Percentiles rank a stretch among this genome's conserved stretches.
phyloP scores from a whole-genome alignment of 2,329 filamentous ascomycete species.

The Tolypocladium amazonense region DNA sequence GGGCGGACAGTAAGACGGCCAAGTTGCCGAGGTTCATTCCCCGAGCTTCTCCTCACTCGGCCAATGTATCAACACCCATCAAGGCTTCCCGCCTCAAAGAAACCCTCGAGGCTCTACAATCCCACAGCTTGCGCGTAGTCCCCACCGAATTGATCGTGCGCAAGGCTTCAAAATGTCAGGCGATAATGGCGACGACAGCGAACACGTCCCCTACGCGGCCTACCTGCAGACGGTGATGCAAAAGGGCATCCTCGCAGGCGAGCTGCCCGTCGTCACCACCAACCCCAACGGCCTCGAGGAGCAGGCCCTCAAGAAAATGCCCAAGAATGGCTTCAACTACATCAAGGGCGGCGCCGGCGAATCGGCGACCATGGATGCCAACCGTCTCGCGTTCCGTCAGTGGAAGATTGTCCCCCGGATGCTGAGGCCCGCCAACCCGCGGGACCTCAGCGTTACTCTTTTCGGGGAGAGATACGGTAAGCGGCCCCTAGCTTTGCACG shows the following conservation, averaged over 20 bases:
- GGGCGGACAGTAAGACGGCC: not conserved
- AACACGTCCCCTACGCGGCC: constrained; percentile 23
- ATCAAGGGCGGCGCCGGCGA: constrained; percentile 53
- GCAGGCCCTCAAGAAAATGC: constrained; percentile 39
- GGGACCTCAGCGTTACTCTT: constrained; percentile 39
- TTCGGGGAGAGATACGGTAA: constrained; percentile 38
- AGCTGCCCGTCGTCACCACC: constrained; percentile 43
- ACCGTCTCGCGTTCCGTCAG: constrained; percentile 44
- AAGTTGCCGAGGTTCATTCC: not conserved
- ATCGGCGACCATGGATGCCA: constrained; percentile 48
- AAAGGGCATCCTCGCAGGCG: constrained; percentile 36
- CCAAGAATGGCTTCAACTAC: constrained; percentile 43
- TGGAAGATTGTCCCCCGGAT: constrained; percentile 42
- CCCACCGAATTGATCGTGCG: not conserved
- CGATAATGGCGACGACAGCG: constrained; percentile 6
- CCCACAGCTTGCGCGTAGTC: not conserved
- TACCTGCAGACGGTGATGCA: constrained; percentile 38
- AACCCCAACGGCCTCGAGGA: constrained; percentile 46
- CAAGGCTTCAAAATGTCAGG: constrained; percentile 7
- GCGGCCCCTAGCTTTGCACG: not conserved
- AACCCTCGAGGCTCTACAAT: not conserved
- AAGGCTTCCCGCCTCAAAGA: not conserved
- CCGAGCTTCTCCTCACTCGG: not conserved
- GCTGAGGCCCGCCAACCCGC: constrained; percentile 29
- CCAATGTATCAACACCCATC: not conserved